These are phyloP conservation scores for Trichophyton benhamiae DNA, from an alignment of 2,329 filamentous ascomycete genomes.

Conservation along the genomic window DNA sequence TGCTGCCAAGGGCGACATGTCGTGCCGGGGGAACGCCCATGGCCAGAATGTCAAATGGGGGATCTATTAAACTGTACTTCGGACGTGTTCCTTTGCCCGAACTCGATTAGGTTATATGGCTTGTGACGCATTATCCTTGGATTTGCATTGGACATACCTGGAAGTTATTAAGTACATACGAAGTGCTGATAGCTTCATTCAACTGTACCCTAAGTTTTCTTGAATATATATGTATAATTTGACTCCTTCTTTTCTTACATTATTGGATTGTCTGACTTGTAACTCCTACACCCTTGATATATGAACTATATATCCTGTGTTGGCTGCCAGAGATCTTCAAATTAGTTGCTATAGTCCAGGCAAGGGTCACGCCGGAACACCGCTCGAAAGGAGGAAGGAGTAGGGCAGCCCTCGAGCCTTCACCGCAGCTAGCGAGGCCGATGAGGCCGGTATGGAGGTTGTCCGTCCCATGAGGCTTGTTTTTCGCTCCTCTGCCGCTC, in stretches of 20 bases:
- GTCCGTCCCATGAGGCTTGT: not conserved
- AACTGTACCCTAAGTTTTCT: too few species aligned
- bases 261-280: too few species aligned
- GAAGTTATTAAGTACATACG: too few species aligned
- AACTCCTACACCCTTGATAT: too few species aligned
- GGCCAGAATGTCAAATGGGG: conserved; percentile 12
- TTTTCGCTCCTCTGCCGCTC: too few species aligned
- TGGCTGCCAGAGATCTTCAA: too few species aligned
- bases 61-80: conserved; percentile 9
- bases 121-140: not conserved
- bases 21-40: conserved; percentile 14
- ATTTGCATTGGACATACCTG: not conserved
- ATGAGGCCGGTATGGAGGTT: not conserved
- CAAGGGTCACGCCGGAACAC: too few species aligned
- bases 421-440: not conserved
- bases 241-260: too few species aligned
- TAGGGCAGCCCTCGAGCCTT: not conserved
- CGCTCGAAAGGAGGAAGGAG: not conserved
- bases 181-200: too few species aligned
- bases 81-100: not conserved
- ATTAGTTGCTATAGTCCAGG: too few species aligned
- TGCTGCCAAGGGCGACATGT: conserved; percentile 14
- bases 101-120: not conserved
- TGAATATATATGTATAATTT: too few species aligned
- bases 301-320: too few species aligned